Evolutionary conservation across 179 eudicot species (phyloP).

Genomic region (Sideroxylon spinosum): DNA sequence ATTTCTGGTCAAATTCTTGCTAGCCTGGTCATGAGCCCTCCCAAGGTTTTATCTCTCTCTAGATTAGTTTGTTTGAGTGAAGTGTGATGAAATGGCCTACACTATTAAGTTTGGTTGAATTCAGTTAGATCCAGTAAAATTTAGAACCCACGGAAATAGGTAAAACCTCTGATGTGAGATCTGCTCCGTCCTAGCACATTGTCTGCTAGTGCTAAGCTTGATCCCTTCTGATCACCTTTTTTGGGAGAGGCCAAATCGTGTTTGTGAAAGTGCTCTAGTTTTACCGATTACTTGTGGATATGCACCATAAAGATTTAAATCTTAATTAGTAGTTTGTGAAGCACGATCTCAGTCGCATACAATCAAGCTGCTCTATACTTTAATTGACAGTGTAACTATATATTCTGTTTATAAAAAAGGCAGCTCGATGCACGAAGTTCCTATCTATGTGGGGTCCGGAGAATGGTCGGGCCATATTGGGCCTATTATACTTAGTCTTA

Average conservation of each 20-base stretch:
- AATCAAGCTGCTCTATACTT: background rate
- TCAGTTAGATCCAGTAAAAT: background rate
- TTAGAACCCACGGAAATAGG: background rate
- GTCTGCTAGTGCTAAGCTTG: background rate
- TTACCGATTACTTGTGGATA: background rate
- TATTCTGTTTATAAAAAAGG: too few relatives aligned
- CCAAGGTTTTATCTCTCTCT: conserved; percentile 54
- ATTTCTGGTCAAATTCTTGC: conserved; percentile 93
- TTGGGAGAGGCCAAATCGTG: background rate
- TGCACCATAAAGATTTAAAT: background rate
- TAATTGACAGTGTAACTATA: background rate
- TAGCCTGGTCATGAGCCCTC: conserved; percentile 92
- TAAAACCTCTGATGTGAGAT: conserved; percentile 13
- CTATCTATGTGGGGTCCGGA: too few relatives aligned
- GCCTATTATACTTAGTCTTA: too few relatives aligned
- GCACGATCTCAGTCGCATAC: background rate
- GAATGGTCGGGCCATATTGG: too few relatives aligned
- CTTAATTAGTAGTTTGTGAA: background rate
- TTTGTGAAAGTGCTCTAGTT: background rate
- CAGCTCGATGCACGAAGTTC: too few relatives aligned
- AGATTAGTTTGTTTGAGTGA: background rate
- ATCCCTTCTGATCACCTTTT: background rate
- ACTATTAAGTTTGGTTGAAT: background rate
- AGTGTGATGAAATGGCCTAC: background rate
- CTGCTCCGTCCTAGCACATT: background rate